These are phyloP conservation scores for Anthostomella pinea DNA, from an alignment of 2,329 filamentous ascomycete species.

Conservation along the genomic window DNA sequence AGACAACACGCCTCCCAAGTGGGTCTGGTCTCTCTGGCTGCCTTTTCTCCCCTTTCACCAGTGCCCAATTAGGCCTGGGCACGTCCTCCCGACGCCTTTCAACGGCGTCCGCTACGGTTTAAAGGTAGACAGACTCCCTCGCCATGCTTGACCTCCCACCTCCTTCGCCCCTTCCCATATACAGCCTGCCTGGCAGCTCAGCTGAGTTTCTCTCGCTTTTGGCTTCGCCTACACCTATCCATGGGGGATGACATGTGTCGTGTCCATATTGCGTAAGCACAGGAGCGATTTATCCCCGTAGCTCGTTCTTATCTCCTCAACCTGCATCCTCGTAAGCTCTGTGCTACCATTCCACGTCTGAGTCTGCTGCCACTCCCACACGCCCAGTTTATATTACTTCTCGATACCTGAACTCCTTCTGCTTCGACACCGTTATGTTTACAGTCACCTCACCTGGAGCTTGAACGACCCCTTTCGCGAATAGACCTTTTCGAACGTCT, in stretches of 20 bases:
- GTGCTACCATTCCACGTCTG: constrained; percentile 18
- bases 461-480: constrained; percentile 1
- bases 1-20: constrained; percentile 17
- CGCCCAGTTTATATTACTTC: constrained; percentile 23
- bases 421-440: constrained; percentile 7
- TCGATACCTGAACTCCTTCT: too few species aligned
- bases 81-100: constrained; percentile 20
- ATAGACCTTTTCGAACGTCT: not conserved
- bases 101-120: constrained; percentile 16
- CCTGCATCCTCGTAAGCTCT: constrained; percentile 22
- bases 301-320: constrained; percentile 12
- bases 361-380: too few species aligned
- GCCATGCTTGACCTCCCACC: constrained; percentile 14
- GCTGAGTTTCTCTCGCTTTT: constrained; percentile 14
- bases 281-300: constrained; percentile 14
- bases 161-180: constrained; percentile 17
- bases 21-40: constrained; percentile 16
- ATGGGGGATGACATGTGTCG: constrained; percentile 15
- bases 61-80: constrained; percentile 20
- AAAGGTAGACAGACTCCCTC: constrained; percentile 17
- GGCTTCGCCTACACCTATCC: constrained; percentile 16
- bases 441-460: constrained; percentile 7
- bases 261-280: constrained; percentile 14
- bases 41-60: constrained; percentile 15
- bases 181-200: constrained; percentile 9